Base-by-base conservation (phyloP, 768 basidiomycete genomes). In the Harrya chromipes region DNA sequence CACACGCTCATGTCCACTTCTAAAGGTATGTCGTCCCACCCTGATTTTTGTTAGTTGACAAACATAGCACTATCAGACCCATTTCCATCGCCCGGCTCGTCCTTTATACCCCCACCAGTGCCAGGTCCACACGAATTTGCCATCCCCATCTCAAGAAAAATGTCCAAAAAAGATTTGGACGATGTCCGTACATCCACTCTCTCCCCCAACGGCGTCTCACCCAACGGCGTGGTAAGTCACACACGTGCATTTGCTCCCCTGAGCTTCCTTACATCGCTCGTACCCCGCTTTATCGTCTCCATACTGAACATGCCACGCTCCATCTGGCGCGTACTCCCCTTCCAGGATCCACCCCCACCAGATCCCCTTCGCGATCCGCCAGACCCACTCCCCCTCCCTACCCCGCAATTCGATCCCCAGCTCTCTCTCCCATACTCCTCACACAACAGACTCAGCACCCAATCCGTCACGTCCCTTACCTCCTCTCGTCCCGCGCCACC, bases 41-140 rank as follows among this genome's bases (percentile, higher is more conserved):
- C 27, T 29, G 3, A 29, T 29, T 3, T 9, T 12, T 2, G 27
- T 29, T 33, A 6, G 14, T 16, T 14, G 14, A 3, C 8, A 14
- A 33, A 6, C 1, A 14, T 2, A 29, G 2, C 29, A 14, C 16
- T 3, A 4, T 14, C 33, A 16, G 33, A 33, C 14, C 73, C 76
- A 3, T 77, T 77, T 68, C 85, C 84, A 0, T 84, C 82, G 0
- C 86, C 86, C 3, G 80, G 81, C 0, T 84, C 82, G 6, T 74
- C 82, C 0, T 87, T 87, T 56, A 59, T 85, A 3, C 83, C 86
- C 2, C 86, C 86, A 4, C 85, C 86, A 4, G 73, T 78, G 4
- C 82, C 82, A 1, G 78, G 79, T 3, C 73, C 79, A 26, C 84
- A 87, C 72, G 85, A 88, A 59, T 86, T 84, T 59, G 84, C 83